Conservation (phyloP, 805 yeast genomes). For the Yamadazyma ubonensis region DNA sequence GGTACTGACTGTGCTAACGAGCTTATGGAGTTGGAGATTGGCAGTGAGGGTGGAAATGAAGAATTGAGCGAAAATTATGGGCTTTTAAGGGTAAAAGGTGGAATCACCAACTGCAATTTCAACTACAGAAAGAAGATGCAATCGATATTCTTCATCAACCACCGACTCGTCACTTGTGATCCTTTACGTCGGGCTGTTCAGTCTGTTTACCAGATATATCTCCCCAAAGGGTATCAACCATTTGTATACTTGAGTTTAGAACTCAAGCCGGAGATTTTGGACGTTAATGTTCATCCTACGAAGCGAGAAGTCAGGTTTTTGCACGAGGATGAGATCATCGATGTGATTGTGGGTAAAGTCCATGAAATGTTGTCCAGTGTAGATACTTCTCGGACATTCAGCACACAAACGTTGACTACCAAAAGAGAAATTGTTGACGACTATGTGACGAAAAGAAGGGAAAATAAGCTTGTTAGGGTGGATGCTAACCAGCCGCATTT, state of each 20-base stretch:
- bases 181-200: slow-evolving; percentile 69
- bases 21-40: slow-evolving; percentile 48
- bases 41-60: slow-evolving; percentile 7
- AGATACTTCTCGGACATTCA: slow-evolving; percentile 68
- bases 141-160: slow-evolving; percentile 82
- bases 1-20: slow-evolving; percentile 71
- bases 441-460: slow-evolving; percentile 43
- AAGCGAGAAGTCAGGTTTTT: slow-evolving; percentile 88
- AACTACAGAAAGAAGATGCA: slow-evolving; percentile 60
- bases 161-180: slow-evolving; percentile 79
- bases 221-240: slow-evolving; percentile 76
- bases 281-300: slow-evolving; percentile 95
- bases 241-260: slow-evolving; percentile 74
- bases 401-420: slow-evolving; percentile 54
- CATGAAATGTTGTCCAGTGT: slow-evolving; percentile 51
- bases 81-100: slow-evolving; percentile 53
- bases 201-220: slow-evolving; percentile 58
- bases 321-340: slow-evolving; percentile 82
- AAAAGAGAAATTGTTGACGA: slow-evolving; percentile 18
- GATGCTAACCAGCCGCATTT: slow-evolving; percentile 57
- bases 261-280: slow-evolving; percentile 68
- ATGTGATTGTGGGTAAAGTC: slow-evolving; percentile 48
- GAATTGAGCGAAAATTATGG: slow-evolving; percentile 39
- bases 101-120: slow-evolving; percentile 69
- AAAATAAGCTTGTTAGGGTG: slow-evolving; percentile 67